Evolutionary conservation across 768 basidiomycete genomes (phyloP), one percentile per base, ranked within the genome.

Genomic region (Kwoniella mangroviensis): DNA sequence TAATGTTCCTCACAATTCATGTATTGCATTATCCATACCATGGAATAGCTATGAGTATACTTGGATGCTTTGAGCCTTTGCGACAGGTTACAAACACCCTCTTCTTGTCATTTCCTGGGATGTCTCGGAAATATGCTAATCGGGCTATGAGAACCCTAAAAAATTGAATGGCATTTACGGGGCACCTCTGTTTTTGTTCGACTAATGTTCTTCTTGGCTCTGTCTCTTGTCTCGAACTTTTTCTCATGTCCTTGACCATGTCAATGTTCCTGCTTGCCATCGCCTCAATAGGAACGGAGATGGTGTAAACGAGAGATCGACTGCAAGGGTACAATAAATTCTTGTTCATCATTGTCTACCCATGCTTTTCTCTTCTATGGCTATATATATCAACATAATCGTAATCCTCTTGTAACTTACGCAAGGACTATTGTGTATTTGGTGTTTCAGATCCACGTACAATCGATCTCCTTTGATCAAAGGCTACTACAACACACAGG

Each of bases 41-140:
- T 28, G 28, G 28, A 28, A 28, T 28, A 28, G 28, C 3, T 28
- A 28, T 28, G 28, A 28, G 28, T 28, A 28, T 28, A 28, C 2
- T 28, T 28, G 28, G 28, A 4, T 4, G 28, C 28, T 4, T 3
- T 28, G 28, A 28, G 28, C 28, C 28, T 28, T 4, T 4, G 28
- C 4, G 4, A 3, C 28, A 28, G 28, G 28, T 28, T 4, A 49
- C 45, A 19, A 19, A 49, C 45, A 49, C 45, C 45, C 45, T 49
- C 45, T 49, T 49, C 45, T 34, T 49, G 45, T 19, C 19, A 49
- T 19, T 49, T 19, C 19, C 41, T 17, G 58, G 58, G 34, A 34
- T 22, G 60, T 62, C 22, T 58, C 56, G 56, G 56, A 58, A 58
- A 26, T 22, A 58, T 28, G 56, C 56, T 58, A 58, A 60, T n/a